Evolutionary conservation across 2,329 filamentous ascomycete species (phyloP).

Genomic region (Zasmidium cellare): DNA sequence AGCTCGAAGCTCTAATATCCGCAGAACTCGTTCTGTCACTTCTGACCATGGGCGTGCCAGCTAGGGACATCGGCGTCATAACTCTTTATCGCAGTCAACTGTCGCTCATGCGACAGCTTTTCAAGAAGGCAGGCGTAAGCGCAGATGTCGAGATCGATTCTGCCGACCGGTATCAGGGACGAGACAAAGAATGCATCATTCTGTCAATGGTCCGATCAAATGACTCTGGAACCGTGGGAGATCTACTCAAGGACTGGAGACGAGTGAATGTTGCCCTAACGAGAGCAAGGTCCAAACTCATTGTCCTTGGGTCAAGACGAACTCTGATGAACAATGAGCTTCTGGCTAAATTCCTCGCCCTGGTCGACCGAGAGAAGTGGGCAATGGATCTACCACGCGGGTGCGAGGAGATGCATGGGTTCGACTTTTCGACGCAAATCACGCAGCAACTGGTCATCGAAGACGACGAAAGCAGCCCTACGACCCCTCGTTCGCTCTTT

Average conservation of each 20-base stretch:
- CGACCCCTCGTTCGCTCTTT: background rate
- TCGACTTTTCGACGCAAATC: constrained; percentile 28
- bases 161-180: constrained; percentile 92
- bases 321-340: constrained; percentile 76
- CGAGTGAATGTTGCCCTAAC: constrained; percentile 96
- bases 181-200: constrained; percentile 91
- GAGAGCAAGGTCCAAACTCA: constrained; percentile 83
- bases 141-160: constrained; percentile 87
- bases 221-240: constrained; percentile 77
- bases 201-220: constrained; percentile 88
- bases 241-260: constrained; percentile 86
- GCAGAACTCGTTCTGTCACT: constrained; percentile 79
- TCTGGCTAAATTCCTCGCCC: constrained; percentile 69
- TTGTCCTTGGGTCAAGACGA: constrained; percentile 78
- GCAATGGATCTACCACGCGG: constrained; percentile 63
- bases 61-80: constrained; percentile 84
- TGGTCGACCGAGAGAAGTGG: constrained; percentile 81
- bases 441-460: constrained; percentile 12
- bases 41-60: constrained; percentile 71
- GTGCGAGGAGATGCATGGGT: constrained; percentile 25
- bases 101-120: constrained; percentile 72
- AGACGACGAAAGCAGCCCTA: constrained; percentile 1
- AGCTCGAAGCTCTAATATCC: constrained; percentile 74
- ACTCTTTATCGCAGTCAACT: constrained; percentile 96
- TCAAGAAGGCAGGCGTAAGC: constrained; percentile 47